Base-by-base conservation (phyloP, 2,329 filamentous ascomycete genomes). In the Cryphonectria japonica region DNA sequence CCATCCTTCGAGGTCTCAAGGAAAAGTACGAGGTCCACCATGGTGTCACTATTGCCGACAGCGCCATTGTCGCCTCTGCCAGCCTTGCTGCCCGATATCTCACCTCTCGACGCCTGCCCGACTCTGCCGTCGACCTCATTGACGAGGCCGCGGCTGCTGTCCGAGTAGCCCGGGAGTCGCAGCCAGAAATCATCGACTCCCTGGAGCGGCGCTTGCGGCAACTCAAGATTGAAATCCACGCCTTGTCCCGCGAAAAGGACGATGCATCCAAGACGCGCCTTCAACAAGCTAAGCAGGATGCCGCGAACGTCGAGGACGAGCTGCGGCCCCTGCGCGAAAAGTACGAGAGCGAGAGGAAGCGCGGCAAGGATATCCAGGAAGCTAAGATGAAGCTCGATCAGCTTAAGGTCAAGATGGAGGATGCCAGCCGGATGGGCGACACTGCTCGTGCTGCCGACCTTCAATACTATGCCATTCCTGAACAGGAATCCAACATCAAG, bases 1-100 rank as follows among this genome's bases (percentile, higher is more conserved):
- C 96, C 32, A 99, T 99, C 78, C 91, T 99, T n/a, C 93, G 96
- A 86, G 96, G 96, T 79, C 85, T 99, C 74, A 99, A 98, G 85
- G 95, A 98, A 81, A 94, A 94, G 80, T 99, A 98, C 83, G 96
- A 99, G 83, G 93, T 97, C 66, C 96, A 99, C 82, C 96, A 99
- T 81, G 95, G 95, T 86, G 96, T 99, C 77, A 98, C 91, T 75
- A 99, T 99, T 75, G 90, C 95, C 60, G 96, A 99, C 78, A 94
- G 91, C 77, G 96, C 96, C 74, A 93, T 99, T 73, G 95, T 99
- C 22, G 88, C 95, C 66, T 89, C 96, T 6, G 93, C 96, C n/a
- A 97, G 91, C 69, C 88, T 99, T 67, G 96, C 96, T 19, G 93
- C 95, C 64, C 92, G 96, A 70, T 99, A 99, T 77, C 90, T 99